phyloP scores from a whole-genome alignment of 2,329 filamentous ascomycete species.

The Penicillium sp. region DNA sequence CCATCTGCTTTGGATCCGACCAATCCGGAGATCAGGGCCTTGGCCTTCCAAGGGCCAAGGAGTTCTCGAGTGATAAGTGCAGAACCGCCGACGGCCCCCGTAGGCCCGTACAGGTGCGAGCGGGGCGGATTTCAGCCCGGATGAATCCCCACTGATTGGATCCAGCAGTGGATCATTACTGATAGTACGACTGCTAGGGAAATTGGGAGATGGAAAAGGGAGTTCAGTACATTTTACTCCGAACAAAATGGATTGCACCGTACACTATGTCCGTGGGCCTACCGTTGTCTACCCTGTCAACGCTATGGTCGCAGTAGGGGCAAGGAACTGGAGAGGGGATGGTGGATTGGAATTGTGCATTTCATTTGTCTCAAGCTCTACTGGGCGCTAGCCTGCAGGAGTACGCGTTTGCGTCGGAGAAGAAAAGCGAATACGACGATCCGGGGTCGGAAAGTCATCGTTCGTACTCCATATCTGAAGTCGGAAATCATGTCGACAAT shows the following conservation, averaged over 20 bases:
- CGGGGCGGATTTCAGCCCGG: slow-evolving; percentile 19
- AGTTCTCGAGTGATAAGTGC: not conserved
- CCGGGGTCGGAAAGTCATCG: not conserved
- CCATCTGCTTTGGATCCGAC: slow-evolving; percentile 6
- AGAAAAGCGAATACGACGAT: slow-evolving; percentile 9
- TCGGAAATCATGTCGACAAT: not conserved
- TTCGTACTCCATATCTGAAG: not conserved
- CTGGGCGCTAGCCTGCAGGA: not conserved
- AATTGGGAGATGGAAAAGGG: too few relatives aligned
- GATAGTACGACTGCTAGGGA: too few relatives aligned
- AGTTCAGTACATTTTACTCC: too few relatives aligned
- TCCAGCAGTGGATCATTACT: not conserved
- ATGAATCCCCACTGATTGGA: slow-evolving; percentile 16
- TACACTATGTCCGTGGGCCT: too few relatives aligned
- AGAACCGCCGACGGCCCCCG: not conserved
- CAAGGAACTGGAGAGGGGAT: not conserved
- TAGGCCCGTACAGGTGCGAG: not conserved
- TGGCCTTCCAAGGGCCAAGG: not conserved
- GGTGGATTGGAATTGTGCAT: not conserved
- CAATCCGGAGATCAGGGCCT: slow-evolving; percentile 13
- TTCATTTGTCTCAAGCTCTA: not conserved
- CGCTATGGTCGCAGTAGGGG: not conserved
- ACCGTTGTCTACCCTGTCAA: not conserved
- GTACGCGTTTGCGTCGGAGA: not conserved
- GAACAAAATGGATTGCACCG: not conserved